Percentiles rank a stretch among this genome's conserved stretches.
These are phyloP conservation scores for Cladorrhinum sp. DNA, from an alignment of 2,329 filamentous ascomycete species.

Conservation along the genomic window DNA sequence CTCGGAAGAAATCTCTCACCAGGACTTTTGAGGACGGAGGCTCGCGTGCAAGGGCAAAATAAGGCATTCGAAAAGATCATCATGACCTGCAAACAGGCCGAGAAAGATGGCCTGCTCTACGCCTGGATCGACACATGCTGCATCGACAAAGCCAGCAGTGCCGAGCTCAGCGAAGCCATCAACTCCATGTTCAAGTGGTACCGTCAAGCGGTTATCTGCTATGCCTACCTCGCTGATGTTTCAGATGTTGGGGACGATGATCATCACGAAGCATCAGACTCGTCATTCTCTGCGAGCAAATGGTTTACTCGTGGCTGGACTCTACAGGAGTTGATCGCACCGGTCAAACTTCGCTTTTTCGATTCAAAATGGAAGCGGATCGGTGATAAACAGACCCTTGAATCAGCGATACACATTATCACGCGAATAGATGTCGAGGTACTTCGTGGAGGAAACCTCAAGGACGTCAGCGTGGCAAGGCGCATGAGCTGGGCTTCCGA, in stretches of 20 bases:
- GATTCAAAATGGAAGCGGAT: background rate
- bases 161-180: background rate
- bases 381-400: background rate
- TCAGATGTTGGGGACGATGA: background rate
- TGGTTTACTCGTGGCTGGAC: background rate
- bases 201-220: background rate
- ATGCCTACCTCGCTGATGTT: background rate
- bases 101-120: background rate
- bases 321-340: background rate
- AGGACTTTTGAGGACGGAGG: background rate
- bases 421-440: background rate
- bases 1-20: conserved; percentile 3
- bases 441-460: background rate
- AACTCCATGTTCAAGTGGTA: conserved; percentile 4
- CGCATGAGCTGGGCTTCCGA: background rate
- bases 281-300: background rate
- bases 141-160: conserved; percentile 3
- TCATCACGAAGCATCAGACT: background rate
- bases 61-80: background rate
- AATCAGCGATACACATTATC: background rate
- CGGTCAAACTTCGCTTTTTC: background rate
- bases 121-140: conserved; percentile 7
- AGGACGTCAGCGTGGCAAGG: background rate
- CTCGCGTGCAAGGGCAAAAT: background rate
- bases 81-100: background rate